A percentile compares a stretch with the other conserved stretches of the same genome.
These are phyloP conservation scores for Cercophora samala DNA, from an alignment of 495 filamentous ascomycete species.

Conservation along the genomic window DNA sequence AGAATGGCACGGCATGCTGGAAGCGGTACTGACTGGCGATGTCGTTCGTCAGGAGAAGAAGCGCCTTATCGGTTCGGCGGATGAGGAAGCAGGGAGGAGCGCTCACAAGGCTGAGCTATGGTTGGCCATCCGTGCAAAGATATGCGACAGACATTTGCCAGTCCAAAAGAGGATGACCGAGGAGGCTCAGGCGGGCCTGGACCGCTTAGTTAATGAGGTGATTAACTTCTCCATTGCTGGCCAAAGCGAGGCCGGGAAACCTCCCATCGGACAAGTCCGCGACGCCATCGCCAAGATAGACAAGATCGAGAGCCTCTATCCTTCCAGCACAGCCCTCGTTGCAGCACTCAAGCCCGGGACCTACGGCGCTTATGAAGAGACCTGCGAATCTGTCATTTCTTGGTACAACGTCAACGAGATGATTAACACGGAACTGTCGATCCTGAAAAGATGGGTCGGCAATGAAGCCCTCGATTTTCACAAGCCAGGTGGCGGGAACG, in stretches of 20 bases:
- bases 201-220: conserved; percentile 75
- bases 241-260: conserved; percentile 84
- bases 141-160: conserved; percentile 76
- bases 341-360: conserved; percentile 65
- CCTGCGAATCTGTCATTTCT: conserved; percentile 80
- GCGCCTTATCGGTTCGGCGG: conserved; percentile 77
- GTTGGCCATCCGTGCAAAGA: conserved; percentile 77
- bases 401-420: conserved; percentile 99
- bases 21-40: conserved; percentile 91
- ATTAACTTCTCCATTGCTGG: conserved; percentile 92
- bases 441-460: conserved; percentile 92
- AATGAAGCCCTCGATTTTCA: conserved; percentile 93
- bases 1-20: conserved; percentile 98
- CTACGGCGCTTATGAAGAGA: conserved; percentile 70
- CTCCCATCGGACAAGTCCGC: conserved; percentile 78
- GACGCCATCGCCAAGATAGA: conserved; percentile 87
- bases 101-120: conserved; percentile 81
- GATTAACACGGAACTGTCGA: conserved; percentile 89
- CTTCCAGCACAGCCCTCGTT: conserved; percentile 70
- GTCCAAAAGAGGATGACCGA: conserved; percentile 81
- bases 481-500: conserved; percentile 52
- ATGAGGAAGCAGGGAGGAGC: conserved; percentile 65
- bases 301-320: conserved; percentile 77
- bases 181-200: conserved; percentile 66
- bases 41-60: conserved; percentile 98